Evolutionary conservation across 139 green algal species (phyloP), one percentile per base, ranked within the genome.

Genomic region (Picochlorum sp.): DNA sequence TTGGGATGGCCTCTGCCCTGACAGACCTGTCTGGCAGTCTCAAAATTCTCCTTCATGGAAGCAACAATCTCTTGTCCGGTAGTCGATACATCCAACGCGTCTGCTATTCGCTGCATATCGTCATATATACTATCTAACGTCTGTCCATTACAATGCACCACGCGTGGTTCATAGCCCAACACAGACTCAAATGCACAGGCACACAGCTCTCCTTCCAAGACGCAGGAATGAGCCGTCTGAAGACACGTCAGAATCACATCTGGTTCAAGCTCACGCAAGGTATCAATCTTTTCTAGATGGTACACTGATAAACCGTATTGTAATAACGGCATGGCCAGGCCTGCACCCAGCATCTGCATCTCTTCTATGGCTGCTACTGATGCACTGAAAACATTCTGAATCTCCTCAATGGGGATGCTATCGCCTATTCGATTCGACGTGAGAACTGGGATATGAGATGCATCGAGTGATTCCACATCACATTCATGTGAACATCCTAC

Each of bases 231-330:
- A 16, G 83, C 71, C 4, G 57, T 65, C 62, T 81, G 74, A 49
- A 83, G 66, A 61, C 80, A 78, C 15, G 81, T 87, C 7, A 87
- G 72, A 16, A 87, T 68, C 10, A 88, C 77, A 28, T 85, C 73
- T 3, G 81, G 81, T 16, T 66, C 65, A 16, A 88, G 62, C 52
- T 51, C 23, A 5, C 2, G 28, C 56, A 87, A 65, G 44, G 20
- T 18, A n/a, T 71, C 65, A 15, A 72, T 10, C 18, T 41, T 41
- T 28, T 81, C 50, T 20, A 76, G 67, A 50, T 79, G 69, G 62
- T 86, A 87, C 41, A 83, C 60, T 9, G 30, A 66, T 13, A 66
- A 11, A 44, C 78, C 77, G 34, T 65, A 73, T 60, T 88, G 65
- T 15, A 87, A 68, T 23, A 86, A 45, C 3, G 70, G 67, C 14